These are phyloP conservation scores for Solanum paucissectum DNA, from an alignment of 257 asterid genomes.

Conservation along the genomic window DNA sequence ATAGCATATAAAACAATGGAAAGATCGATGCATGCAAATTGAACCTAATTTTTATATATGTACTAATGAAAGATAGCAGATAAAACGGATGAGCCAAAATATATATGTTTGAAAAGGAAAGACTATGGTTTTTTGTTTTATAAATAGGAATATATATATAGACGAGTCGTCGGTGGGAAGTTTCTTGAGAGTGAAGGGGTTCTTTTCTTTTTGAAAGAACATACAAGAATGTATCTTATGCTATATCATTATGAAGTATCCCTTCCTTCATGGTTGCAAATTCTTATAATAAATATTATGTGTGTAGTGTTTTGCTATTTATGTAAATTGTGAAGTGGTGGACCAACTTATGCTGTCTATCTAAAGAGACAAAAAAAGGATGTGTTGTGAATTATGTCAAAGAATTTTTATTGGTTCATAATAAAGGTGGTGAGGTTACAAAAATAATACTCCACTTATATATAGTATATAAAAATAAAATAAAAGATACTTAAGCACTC, in stretches of 20 bases:
- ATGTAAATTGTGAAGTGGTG: neutral
- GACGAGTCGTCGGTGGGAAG: slow-evolving; percentile 3
- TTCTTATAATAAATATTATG: neutral
- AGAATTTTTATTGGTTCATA: neutral
- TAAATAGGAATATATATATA: neutral
- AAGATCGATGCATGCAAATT: neutral
- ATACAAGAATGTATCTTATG: neutral
- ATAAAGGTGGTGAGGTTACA: neutral
- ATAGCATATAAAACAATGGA: neutral
- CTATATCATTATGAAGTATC: neutral
- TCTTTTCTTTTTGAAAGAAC: neutral
- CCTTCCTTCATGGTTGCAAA: neutral
- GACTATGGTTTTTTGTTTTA: neutral
- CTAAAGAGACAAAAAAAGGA: neutral
- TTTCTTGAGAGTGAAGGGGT: neutral
- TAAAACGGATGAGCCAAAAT: neutral
- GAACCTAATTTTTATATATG: neutral
- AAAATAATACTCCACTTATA: neutral
- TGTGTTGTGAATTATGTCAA: neutral
- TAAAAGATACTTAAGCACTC: neutral
- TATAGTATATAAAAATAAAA: no score
- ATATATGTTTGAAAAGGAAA: neutral
- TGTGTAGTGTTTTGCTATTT: neutral
- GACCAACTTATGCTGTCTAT: neutral
- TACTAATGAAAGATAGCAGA: neutral